These are phyloP conservation scores for Naganishia cerealis DNA, from an alignment of 1,284 basidiomycete genomes.

Conservation along the genomic window DNA sequence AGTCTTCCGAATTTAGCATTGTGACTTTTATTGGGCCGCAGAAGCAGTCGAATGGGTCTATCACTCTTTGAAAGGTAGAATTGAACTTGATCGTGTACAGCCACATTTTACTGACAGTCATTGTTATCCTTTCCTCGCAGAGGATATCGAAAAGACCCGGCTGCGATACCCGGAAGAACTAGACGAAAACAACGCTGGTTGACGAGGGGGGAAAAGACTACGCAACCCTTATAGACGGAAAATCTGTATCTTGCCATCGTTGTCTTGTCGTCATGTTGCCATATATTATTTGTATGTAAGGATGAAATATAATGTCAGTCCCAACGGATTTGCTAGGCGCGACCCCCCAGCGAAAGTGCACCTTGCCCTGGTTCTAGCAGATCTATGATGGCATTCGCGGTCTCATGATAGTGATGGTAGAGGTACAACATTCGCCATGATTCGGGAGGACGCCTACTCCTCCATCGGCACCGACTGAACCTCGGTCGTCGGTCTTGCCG, in stretches of 20 bases:
- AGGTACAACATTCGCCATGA: background rate
- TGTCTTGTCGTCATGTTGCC: too few species aligned
- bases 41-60: constrained; percentile 65
- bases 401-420: background rate
- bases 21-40: constrained; percentile 60
- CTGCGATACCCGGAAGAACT: constrained; percentile 45
- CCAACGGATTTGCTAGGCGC: too few species aligned
- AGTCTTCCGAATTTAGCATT: constrained; percentile 41
- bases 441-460: constrained; percentile 20
- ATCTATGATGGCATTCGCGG: constrained; percentile 5
- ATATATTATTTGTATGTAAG: too few species aligned
- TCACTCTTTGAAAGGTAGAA: constrained; percentile 53
- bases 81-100: background rate
- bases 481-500: constrained; percentile 37
- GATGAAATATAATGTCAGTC: too few species aligned
- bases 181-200: constrained; percentile 1
- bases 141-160: constrained; percentile 49
- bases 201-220: background rate
- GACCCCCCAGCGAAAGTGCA: too few species aligned
- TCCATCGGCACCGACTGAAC: constrained; percentile 34
- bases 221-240: constrained; percentile 2
- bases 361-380: too few species aligned
- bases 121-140: constrained; percentile 32
- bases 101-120: too few species aligned
- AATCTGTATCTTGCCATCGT: background rate